Percentiles rank a stretch among this genome's conserved stretches.
Conservation (phyloP, 2,329 filamentous ascomycete genomes). For the Sphaerulina vaccinii region DNA sequence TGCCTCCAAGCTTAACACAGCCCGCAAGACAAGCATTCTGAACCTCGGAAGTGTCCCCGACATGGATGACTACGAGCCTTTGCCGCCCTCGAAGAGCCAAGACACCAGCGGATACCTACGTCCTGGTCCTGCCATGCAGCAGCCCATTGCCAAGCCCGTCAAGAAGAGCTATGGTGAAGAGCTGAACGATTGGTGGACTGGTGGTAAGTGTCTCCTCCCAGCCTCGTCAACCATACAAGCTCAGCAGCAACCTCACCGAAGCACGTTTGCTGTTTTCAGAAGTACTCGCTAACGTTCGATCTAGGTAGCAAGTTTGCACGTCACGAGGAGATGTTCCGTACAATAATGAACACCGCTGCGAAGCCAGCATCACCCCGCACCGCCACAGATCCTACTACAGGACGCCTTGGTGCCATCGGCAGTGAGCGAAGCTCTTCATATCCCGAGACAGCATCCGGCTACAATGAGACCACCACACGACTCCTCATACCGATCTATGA, state of each 20-base stretch:
- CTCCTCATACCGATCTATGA: slow-evolving; percentile 45
- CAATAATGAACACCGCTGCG: slow-evolving; percentile 9
- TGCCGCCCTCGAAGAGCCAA: not conserved
- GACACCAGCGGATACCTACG: not conserved
- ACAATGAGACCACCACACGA: slow-evolving; percentile 30
- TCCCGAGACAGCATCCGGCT: not conserved
- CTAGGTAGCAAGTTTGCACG: slow-evolving; percentile 34
- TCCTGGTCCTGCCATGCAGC: not conserved
- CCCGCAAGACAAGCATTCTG: slow-evolving; percentile 14
- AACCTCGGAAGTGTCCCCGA: slow-evolving; percentile 17
- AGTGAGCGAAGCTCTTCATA: slow-evolving; percentile 4
- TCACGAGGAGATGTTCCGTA: slow-evolving; percentile 25
- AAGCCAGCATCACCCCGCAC: not conserved
- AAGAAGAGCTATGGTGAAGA: slow-evolving; percentile 36
- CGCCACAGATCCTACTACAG: not conserved
- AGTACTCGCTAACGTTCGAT: too few relatives aligned
- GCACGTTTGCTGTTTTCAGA: too few relatives aligned
- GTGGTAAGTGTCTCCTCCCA: too few relatives aligned
- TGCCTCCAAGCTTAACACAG: not conserved
- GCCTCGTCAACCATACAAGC: too few relatives aligned
- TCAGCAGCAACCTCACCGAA: too few relatives aligned
- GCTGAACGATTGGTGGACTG: slow-evolving; percentile 44
- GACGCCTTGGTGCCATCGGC: slow-evolving; percentile 3
- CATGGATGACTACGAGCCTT: slow-evolving; percentile 1
- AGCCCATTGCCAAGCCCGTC: not conserved